phyloP scores from a whole-genome alignment of 345 rosid species.

The Draba incana region DNA sequence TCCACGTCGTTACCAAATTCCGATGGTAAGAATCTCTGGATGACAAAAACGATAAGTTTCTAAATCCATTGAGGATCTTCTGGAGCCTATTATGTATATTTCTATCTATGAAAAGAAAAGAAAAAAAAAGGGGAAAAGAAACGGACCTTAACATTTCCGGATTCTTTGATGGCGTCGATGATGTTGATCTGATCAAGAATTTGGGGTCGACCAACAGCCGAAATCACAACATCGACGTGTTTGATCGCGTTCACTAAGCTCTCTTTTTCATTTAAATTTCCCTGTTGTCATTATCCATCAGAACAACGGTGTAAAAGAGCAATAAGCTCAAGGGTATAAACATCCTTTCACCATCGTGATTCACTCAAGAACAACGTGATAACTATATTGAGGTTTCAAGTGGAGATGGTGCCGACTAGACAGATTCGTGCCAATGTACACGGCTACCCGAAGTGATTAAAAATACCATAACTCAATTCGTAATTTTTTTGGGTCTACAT shows the following conservation, averaged over 20 bases:
- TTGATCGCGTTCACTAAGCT: constrained; percentile 71
- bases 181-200: constrained; percentile 70
- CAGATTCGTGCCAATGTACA: no score
- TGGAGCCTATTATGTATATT: background rate
- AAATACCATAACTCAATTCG: no score
- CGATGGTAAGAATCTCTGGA: constrained; percentile 70
- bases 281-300: constrained; percentile 17
- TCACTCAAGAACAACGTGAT: no score
- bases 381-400: no score
- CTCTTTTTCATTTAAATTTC: constrained; percentile 52
- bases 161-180: constrained; percentile 77
- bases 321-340: background rate
- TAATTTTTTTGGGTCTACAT: no score
- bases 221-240: constrained; percentile 83
- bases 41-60: background rate
- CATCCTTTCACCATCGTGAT: background rate
- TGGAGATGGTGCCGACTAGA: no score
- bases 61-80: background rate
- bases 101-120: no score
- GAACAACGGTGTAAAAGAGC: background rate
- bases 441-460: no score
- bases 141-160: constrained; percentile 78
- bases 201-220: constrained; percentile 54
- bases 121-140: background rate
- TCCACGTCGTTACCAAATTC: constrained; percentile 74